Percentiles rank a stretch among this genome's conserved stretches.
Evolutionary conservation across 345 rosid genomes (phyloP).

Genomic region (Cardamine resedifolia): DNA sequence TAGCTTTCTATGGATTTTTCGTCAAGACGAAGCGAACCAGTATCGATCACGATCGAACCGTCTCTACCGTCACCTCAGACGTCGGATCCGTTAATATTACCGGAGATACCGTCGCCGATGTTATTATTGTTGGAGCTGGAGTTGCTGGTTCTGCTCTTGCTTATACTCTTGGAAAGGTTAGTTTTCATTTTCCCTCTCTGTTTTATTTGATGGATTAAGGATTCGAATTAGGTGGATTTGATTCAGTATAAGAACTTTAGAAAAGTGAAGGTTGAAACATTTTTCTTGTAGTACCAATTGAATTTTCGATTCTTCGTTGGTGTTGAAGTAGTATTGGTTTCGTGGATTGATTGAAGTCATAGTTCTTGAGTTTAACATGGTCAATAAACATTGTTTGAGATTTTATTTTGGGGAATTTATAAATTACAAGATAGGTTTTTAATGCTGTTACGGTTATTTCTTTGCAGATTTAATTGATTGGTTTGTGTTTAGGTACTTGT

Average conservation of each 20-base stretch:
- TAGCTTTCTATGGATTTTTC: conserved; percentile 39
- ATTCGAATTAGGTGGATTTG: conserved; percentile 19
- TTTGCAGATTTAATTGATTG: neutral
- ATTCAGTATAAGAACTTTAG: neutral
- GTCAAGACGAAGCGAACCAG: conserved; percentile 27
- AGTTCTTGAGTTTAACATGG: neutral
- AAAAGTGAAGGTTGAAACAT: neutral
- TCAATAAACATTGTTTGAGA: conserved; percentile 5
- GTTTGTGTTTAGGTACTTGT: neutral
- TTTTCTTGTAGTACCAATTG: neutral
- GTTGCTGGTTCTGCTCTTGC: conserved; percentile 80
- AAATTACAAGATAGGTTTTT: no score
- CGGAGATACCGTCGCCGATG: conserved; percentile 43
- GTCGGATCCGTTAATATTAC: conserved; percentile 37
- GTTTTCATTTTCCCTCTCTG: neutral
- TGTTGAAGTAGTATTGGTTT: neutral
- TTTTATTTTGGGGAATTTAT: neutral
- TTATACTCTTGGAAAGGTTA: conserved; percentile 63
- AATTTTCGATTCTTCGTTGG: neutral
- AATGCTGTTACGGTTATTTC: neutral
- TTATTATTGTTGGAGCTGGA: conserved; percentile 72
- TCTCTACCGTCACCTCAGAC: conserved; percentile 37
- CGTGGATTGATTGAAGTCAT: neutral
- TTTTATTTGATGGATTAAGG: conserved; percentile 11
- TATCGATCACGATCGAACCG: conserved; percentile 34